phyloP scores from a whole-genome alignment of 2,329 filamentous ascomycete genomes.

The Ceratocystis huliohia region DNA sequence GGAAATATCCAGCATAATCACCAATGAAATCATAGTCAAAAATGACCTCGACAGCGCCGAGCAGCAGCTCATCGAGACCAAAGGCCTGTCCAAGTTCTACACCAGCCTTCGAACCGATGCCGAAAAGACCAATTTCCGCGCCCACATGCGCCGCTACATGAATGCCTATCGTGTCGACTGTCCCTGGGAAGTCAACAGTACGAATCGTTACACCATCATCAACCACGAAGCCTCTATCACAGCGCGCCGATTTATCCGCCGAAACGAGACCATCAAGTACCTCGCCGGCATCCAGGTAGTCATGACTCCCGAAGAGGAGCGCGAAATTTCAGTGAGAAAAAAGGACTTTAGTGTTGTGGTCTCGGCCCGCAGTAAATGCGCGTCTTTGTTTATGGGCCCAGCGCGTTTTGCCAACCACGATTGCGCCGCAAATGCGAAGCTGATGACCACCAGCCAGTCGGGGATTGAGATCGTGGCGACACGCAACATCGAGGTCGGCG shows the following conservation, averaged over 20 bases:
- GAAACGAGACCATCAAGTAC: constrained; percentile 80
- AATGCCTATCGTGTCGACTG: constrained; percentile 88
- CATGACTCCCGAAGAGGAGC: constrained; percentile 85
- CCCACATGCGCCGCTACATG: constrained; percentile 79
- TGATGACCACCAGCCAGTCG: constrained; percentile 70
- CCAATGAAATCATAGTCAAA: constrained; percentile 56
- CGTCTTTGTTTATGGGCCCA: constrained; percentile 85
- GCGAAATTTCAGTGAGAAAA: constrained; percentile 62
- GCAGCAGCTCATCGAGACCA: constrained; percentile 55
- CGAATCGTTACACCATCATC: constrained; percentile 87
- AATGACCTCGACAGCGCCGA: constrained; percentile 62
- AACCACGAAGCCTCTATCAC: constrained; percentile 80
- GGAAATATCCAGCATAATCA: constrained; percentile 48
- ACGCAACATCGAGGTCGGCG: constrained; percentile 68
- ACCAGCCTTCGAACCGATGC: constrained; percentile 55
- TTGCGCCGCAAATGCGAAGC: constrained; percentile 78
- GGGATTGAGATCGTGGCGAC: constrained; percentile 85
- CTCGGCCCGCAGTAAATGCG: constrained; percentile 78
- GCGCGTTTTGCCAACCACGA: constrained; percentile 97
- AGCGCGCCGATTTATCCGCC: constrained; percentile 64
- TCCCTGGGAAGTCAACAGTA: constrained; percentile 80
- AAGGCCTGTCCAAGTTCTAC: constrained; percentile 61
- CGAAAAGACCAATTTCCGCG: constrained; percentile 75
- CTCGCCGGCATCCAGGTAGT: constrained; percentile 81
- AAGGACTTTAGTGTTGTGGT: constrained; percentile 97